Base-by-base conservation (phyloP, 441 rosid species). In the Iberis amara region DNA sequence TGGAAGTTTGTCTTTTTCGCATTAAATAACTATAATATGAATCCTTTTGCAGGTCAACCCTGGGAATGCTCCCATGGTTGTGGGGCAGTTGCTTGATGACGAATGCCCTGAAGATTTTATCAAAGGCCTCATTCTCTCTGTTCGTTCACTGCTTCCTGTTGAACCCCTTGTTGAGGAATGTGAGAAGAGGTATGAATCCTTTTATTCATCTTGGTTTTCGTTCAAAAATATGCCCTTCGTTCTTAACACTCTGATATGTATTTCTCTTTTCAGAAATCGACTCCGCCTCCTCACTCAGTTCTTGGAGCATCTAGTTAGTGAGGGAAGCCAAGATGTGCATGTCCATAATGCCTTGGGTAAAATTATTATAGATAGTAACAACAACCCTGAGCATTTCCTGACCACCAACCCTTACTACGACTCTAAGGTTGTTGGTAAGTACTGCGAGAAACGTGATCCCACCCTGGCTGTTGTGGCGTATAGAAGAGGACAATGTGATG, bases 271-370 rank as follows among this genome's bases (percentile, higher is more conserved):
- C 81, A 94, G 99, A 79, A 94, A 94, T 68, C 98, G 98, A 7
- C 98, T 90, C 52, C 94, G 98, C 38, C 79, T 94, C 72, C 96
- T 94, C 48, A 83, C 99, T 67, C 99, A 94, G 69, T 94, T 94
- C 83, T 73, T 94, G 82, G 98, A 94, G 90, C 99, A 94, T 83
- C 86, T 94, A 67, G 99, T 94, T 47, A 90, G 98, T 65, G 99
- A 94, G 75, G 98, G 99, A 64, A 94, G 99, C 79, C 96, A 88
- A 71, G 99, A 94, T 80, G 94, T 84, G 24, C 99, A 94, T 70
- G 99, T 87, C 58, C 98, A 90, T 73, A 87, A 94, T 82, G 98
- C 96, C 47, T 74, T 94, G 71, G 98, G 99, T 74, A 94, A 94
- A 85, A 94, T 94, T 35, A 94, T 94, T 52, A 94, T 94, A 44